phyloP scores from a whole-genome alignment of 2,329 filamentous ascomycete genomes.

The Talaromyces sp. region DNA sequence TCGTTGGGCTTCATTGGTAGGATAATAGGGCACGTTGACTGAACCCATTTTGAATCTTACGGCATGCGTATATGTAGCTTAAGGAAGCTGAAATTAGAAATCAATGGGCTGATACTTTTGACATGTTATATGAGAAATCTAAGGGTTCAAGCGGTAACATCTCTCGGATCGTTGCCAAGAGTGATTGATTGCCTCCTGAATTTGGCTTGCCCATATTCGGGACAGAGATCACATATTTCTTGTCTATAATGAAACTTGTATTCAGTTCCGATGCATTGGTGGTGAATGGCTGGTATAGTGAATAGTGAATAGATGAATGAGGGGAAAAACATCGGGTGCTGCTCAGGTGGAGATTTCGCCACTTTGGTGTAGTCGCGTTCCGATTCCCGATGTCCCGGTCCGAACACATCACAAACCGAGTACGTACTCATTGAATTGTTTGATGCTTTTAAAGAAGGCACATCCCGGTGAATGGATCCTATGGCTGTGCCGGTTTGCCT shows the following conservation, averaged over 20 bases:
- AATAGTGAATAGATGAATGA: neutral
- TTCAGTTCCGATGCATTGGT: neutral
- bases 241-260: neutral
- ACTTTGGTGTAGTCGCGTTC: neutral
- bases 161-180: neutral
- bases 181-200: neutral
- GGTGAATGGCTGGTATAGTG: too few relatives aligned
- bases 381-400: neutral
- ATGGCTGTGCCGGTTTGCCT: neutral
- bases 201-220: neutral
- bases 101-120: neutral
- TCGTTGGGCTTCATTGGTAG: constrained; percentile 34
- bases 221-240: neutral
- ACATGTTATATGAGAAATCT: neutral
- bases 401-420: neutral
- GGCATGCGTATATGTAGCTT: neutral
- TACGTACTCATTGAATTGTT: neutral
- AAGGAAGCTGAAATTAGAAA: neutral
- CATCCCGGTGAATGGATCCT: neutral
- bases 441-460: neutral
- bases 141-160: neutral
- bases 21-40: constrained; percentile 30
- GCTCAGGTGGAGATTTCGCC: constrained; percentile 4
- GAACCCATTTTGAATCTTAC: constrained; percentile 6
- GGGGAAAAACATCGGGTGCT: constrained; percentile 10